Base-by-base conservation (phyloP, 345 rosid species). In the Leavenworthia alabamica region DNA sequence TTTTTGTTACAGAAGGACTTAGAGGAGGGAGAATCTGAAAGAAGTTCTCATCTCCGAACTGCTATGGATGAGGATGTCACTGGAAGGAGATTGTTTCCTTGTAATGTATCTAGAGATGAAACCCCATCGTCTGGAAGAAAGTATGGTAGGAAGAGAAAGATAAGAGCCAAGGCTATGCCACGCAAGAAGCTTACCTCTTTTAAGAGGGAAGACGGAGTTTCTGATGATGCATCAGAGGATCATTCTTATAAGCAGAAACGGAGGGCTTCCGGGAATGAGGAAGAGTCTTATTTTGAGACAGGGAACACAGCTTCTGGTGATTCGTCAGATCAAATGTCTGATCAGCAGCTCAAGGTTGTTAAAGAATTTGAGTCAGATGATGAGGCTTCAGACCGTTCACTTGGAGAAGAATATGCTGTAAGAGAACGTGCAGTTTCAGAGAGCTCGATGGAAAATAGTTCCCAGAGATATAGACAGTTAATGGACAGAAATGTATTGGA, bases 101-200 rank as follows among this genome's bases (percentile, higher is more conserved):
- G 64, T 71, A 74, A 32, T 33, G 45, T 47, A 44, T 42, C 42
- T 60, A 78, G 75, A 69, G 70, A 70, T 53, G 68, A 69, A 70
- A 72, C 62, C 28, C 24, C 63, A 36, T 63, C 50, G 64, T 64
- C 53, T 53, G 67, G 75, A 47, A 80, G 78, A 75, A 89, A 81
- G 78, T 80, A 54, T 58, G 61, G 50, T 68, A 81, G 80, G 73
- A 89, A 89, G 81, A 82, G 92, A 72, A 93, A 87, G 71, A 57
- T 55, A 58, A 59, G 72, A 65, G 70, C 68, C 9, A 76, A 67
- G 62, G 74, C 64, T 35, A 59, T 44, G 50, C 67, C 84, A 10
- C 67, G 52, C 56, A 89, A 82, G 81, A 79, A 79, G 73, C 75
- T 53, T 50, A 74, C 71, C 62, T 64, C 60, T 56, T 27, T 70